A percentile compares a stretch with the other conserved stretches of the same genome.
These are phyloP conservation scores for Epichloe brachyelytri DNA, from an alignment of 2,329 filamentous ascomycete genomes.

Conservation along the genomic window DNA sequence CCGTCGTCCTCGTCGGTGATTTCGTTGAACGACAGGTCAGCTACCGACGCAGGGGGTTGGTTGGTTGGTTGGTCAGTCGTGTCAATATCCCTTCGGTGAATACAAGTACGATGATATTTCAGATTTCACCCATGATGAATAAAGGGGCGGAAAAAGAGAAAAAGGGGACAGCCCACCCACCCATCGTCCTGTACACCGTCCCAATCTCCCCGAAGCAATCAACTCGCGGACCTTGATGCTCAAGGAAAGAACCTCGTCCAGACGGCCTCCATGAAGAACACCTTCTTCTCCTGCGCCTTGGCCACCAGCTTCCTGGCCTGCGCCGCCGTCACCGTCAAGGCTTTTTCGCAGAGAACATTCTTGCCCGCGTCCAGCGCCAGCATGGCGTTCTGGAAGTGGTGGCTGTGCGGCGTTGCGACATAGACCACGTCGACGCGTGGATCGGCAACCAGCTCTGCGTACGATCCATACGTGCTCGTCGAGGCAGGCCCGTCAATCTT, in stretches of 20 bases:
- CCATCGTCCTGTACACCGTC: constrained; percentile 45
- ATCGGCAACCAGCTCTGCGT: constrained; percentile 69
- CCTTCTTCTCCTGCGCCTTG: constrained; percentile 56
- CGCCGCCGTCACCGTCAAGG: constrained; percentile 70
- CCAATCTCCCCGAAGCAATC: constrained; percentile 40
- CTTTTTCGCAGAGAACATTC: constrained; percentile 83
- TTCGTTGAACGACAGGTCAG: constrained; percentile 48
- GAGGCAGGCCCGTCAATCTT: constrained; percentile 54
- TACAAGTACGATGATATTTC: too few species aligned
- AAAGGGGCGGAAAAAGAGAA: neutral
- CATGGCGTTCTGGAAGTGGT: constrained; percentile 86
- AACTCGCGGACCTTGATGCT: constrained; percentile 63
- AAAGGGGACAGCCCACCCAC: constrained; percentile 27
- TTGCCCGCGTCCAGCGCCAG: constrained; percentile 75
- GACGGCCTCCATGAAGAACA: constrained; percentile 77
- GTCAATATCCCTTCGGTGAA: too few species aligned
- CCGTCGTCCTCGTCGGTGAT: constrained; percentile 38
- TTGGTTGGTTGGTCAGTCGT: neutral
- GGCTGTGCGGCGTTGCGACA: constrained; percentile 79
- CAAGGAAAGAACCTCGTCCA: constrained; percentile 81
- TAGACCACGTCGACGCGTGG: constrained; percentile 75
- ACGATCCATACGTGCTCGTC: constrained; percentile 65
- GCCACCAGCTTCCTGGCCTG: constrained; percentile 62
- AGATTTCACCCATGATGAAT: too few species aligned
- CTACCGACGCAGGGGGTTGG: constrained; percentile 16